Percentiles rank a stretch among this genome's conserved stretches.
Evolutionary conservation across 352 stramenopile species (phyloP).

Genomic region (Pythium rishiriense): DNA sequence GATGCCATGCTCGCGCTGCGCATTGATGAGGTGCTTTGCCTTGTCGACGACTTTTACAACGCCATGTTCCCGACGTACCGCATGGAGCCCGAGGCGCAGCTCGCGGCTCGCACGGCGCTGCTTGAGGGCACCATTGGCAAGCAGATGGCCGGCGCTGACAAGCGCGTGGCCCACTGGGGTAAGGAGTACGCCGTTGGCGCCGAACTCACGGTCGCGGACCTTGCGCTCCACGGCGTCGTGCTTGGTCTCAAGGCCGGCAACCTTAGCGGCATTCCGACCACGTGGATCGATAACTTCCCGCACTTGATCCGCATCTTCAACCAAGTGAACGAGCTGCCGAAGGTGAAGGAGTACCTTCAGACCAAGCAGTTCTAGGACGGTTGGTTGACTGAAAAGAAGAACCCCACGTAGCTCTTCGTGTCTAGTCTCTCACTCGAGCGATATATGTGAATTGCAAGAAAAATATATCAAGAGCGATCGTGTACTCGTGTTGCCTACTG

Average conservation of each 20-base stretch:
- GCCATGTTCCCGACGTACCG: conserved; percentile 22
- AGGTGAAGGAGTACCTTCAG: conserved; percentile 37
- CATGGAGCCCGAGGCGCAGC: conserved; percentile 15
- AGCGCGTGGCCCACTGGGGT: conserved; percentile 17
- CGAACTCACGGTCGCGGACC: conserved; percentile 33
- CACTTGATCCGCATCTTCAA: conserved; percentile 32
- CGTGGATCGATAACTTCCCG: conserved; percentile 26
- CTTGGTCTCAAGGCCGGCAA: conserved; percentile 27
- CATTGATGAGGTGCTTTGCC: conserved; percentile 33
- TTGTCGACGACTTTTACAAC: conserved; percentile 27
- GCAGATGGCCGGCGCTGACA: conserved; percentile 8
- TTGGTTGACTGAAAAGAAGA: neutral
- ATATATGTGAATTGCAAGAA: too few species aligned
- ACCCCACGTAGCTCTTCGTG: too few species aligned
- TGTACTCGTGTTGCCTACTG: too few species aligned
- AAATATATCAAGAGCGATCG: too few species aligned
- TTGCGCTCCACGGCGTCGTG: conserved; percentile 32
- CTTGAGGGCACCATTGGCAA: conserved; percentile 16
- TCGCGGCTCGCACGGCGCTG: conserved; percentile 18
- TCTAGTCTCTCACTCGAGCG: too few species aligned
- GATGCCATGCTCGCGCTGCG: conserved; percentile 27
- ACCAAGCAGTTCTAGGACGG: conserved; percentile 26
- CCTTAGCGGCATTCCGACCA: conserved; percentile 31
- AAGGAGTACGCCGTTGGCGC: conserved; percentile 22
- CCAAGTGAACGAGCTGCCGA: conserved; percentile 32